Percentiles rank a stretch among this genome's conserved stretches.
Conservation (phyloP, 2,329 filamentous ascomycete species). For the Atkinsonella texensis region DNA sequence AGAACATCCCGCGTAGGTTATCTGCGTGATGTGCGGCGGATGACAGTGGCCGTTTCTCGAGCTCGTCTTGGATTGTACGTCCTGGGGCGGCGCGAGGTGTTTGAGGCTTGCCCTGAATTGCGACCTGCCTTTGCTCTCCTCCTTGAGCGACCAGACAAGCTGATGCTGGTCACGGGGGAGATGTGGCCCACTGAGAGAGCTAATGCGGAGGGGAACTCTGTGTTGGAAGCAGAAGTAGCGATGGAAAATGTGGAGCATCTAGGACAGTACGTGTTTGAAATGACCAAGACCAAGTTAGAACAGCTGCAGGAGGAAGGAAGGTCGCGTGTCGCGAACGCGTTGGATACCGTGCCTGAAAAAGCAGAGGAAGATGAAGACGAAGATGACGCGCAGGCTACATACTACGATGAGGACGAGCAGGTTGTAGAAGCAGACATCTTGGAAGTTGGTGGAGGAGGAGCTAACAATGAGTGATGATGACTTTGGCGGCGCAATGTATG, state of each 20-base stretch:
- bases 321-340: constrained; percentile 8
- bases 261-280: constrained; percentile 92
- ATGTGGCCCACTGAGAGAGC: constrained; percentile 61
- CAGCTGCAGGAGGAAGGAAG: constrained; percentile 32
- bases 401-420: constrained; percentile 19
- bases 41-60: constrained; percentile 89
- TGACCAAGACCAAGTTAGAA: constrained; percentile 57
- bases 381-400: constrained; percentile 14
- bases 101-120: constrained; percentile 80
- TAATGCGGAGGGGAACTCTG: constrained; percentile 26
- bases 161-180: constrained; percentile 73
- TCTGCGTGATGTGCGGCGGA: constrained; percentile 79
- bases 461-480: background rate
- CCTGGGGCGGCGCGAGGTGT: constrained; percentile 75
- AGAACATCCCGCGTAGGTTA: constrained; percentile 85
- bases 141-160: constrained; percentile 64
- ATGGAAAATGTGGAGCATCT: constrained; percentile 93
- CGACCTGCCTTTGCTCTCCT: constrained; percentile 74
- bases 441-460: constrained; percentile 20
- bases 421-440: constrained; percentile 23
- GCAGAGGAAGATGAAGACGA: constrained; percentile 16
- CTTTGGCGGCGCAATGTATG: background rate
- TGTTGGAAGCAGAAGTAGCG: constrained; percentile 44
- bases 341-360: constrained; percentile 15
- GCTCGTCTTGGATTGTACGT: constrained; percentile 87